Percentiles rank a stretch among this genome's conserved stretches.
phyloP scores from a whole-genome alignment of 75 land plant species.

The Azolla pinnata region DNA sequence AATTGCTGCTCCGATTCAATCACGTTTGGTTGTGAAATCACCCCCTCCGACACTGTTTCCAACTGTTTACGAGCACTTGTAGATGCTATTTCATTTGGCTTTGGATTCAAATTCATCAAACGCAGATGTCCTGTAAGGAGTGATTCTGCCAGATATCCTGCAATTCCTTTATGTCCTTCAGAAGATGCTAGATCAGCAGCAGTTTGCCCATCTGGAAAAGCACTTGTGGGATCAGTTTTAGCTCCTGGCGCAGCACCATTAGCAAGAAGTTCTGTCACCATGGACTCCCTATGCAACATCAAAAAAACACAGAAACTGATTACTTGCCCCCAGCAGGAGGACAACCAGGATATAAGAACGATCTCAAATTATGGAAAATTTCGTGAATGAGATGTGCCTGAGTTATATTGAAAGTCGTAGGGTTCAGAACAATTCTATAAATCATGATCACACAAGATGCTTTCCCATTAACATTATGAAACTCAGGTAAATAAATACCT shows the following conservation, averaged over 20 bases:
- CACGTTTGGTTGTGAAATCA: conserved; percentile 16
- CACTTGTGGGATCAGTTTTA: conserved; percentile 71
- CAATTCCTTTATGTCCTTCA: conserved; percentile 77
- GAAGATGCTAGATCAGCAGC: conserved; percentile 71
- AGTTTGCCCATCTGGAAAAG: conserved; percentile 53
- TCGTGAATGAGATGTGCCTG: too few species aligned
- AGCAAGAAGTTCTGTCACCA: conserved; percentile 52
- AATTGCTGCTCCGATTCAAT: conserved; percentile 23
- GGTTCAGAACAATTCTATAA: too few species aligned
- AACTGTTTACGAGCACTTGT: conserved; percentile 29
- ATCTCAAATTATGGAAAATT: too few species aligned
- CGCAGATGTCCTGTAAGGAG: conserved; percentile 46
- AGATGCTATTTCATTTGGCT: too few species aligned
- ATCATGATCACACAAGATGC: too few species aligned
- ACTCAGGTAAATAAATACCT: too few species aligned
- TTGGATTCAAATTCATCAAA: conserved; percentile 38
- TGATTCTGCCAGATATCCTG: conserved; percentile 75
- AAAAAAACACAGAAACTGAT: too few species aligned
- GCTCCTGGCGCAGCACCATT: conserved; percentile 62
- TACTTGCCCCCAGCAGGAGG: too few species aligned
- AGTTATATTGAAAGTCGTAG: too few species aligned
- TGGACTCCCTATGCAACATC: conserved; percentile 67
- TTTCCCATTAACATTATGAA: too few species aligned
- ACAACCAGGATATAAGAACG: too few species aligned
- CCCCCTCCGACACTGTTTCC: conserved; percentile 30